Conservation (phyloP, 2,329 filamentous ascomycete species). For the Pezicula carpinea region DNA sequence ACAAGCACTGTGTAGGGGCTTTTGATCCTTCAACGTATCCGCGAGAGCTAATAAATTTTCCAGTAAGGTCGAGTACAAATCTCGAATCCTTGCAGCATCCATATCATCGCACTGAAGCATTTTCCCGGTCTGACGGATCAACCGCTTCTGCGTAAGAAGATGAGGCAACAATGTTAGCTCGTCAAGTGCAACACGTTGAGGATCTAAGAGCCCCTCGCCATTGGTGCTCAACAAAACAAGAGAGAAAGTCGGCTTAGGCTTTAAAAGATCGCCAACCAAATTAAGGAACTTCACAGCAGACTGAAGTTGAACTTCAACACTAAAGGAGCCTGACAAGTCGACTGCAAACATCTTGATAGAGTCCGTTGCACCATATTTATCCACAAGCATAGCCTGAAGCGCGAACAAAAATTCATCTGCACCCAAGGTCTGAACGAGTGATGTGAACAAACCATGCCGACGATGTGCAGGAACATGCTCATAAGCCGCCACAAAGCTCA, state of each 20-base stretch:
- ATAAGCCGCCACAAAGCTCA: conserved; percentile 94
- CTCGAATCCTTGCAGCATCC: conserved; percentile 60
- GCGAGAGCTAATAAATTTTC: conserved; percentile 63
- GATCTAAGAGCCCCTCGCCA: conserved; percentile 39
- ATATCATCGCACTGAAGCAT: conserved; percentile 60
- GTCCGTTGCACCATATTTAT: conserved; percentile 77
- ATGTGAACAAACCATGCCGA: conserved; percentile 75
- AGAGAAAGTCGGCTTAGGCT: conserved; percentile 69
- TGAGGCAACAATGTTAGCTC: conserved; percentile 53
- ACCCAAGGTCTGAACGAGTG: conserved; percentile 80
- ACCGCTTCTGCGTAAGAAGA: conserved; percentile 52
- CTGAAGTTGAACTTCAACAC: conserved; percentile 70
- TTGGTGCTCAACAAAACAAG: conserved; percentile 63
- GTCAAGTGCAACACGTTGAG: conserved; percentile 46
- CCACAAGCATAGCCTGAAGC: conserved; percentile 82
- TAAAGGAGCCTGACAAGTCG: conserved; percentile 69
- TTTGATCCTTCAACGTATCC: conserved; percentile 55
- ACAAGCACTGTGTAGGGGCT: conserved; percentile 51
- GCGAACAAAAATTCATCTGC: conserved; percentile 84
- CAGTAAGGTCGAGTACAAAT: conserved; percentile 64
- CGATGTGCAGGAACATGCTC: conserved; percentile 91
- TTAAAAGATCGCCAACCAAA: conserved; percentile 70
- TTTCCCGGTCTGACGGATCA: conserved; percentile 50
- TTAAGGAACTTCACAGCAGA: conserved; percentile 74
- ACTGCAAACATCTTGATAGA: conserved; percentile 70